These are phyloP conservation scores for Zhuliangozyma parablackwelliae DNA, from an alignment of 1,139 yeast species.

Conservation along the genomic window DNA sequence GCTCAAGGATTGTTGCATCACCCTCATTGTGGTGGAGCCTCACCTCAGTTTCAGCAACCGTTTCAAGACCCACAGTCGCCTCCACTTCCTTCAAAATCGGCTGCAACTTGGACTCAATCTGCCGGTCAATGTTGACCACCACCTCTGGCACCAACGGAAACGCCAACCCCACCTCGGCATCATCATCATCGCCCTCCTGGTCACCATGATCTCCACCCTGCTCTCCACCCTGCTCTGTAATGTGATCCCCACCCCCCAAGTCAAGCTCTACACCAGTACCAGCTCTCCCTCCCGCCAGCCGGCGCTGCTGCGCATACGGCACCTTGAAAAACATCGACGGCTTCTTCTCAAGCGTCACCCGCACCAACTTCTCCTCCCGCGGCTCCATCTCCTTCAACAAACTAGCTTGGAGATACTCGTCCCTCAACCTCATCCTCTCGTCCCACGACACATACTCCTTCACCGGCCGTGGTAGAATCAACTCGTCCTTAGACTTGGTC, in stretches of 20 bases:
- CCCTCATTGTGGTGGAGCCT: conserved; percentile 20
- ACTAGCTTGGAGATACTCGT: conserved; percentile 11
- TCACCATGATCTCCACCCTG: background rate
- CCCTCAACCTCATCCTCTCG: conserved; percentile 30
- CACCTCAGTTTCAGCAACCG: conserved; percentile 15
- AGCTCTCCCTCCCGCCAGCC: conserved; percentile 2
- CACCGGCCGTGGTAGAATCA: conserved; percentile 29
- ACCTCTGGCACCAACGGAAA: conserved; percentile 21
- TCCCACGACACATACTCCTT: conserved; percentile 38
- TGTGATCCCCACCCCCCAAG: background rate
- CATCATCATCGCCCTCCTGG: conserved; percentile 2
- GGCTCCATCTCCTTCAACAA: conserved; percentile 3
- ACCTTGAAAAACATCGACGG: conserved; percentile 16
- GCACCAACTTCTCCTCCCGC: conserved; percentile 4
- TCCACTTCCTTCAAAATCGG: conserved; percentile 11
- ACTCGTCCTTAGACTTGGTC: conserved; percentile 38
- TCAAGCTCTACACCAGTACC: background rate
- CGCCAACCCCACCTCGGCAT: conserved; percentile 9
- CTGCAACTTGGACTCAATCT: conserved; percentile 21
- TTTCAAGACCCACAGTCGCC: conserved; percentile 5
- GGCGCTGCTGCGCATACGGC: conserved; percentile 21
- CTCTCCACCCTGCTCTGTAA: background rate
- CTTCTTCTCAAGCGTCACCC: conserved; percentile 1
- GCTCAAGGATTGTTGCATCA: conserved; percentile 19
- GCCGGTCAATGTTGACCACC: conserved; percentile 19